Percentiles rank a stretch among this genome's conserved stretches.
These are phyloP conservation scores for Mycena polygramma DNA, from an alignment of 768 basidiomycete genomes.

Conservation along the genomic window DNA sequence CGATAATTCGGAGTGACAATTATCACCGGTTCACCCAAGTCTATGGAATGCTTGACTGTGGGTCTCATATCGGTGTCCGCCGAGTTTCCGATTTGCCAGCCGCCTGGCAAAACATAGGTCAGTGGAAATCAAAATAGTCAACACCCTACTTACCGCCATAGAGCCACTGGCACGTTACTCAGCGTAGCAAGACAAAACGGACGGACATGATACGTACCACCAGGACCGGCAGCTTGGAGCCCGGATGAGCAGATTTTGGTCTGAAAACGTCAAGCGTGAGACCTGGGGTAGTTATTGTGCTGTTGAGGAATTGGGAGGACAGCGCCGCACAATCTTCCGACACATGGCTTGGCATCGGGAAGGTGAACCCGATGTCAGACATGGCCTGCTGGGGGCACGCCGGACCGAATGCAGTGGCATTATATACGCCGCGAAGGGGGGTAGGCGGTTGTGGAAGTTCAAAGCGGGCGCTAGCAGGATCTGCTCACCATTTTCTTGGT, in stretches of 20 bases:
- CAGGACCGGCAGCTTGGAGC: conserved; percentile 22
- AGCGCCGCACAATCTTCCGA: conserved; percentile 28
- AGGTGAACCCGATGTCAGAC: no score
- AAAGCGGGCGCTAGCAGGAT: conserved; percentile 49
- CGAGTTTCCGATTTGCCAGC: conserved; percentile 49
- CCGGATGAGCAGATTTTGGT: background rate
- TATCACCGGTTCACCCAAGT: conserved; percentile 48
- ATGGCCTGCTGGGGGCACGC: conserved; percentile 44
- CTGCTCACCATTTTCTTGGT: no score
- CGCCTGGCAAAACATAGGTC: conserved; percentile 40
- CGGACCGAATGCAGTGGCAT: conserved; percentile 52
- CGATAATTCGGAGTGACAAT: conserved; percentile 58
- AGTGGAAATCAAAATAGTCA: no score
- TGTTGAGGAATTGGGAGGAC: no score
- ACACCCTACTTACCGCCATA: conserved; percentile 42
- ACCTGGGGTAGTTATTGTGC: background rate
- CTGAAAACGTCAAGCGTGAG: conserved; percentile 27
- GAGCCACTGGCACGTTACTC: conserved; percentile 44
- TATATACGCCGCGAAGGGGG: conserved; percentile 47
- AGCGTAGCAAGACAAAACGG: no score
- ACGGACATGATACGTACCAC: conserved; percentile 3
- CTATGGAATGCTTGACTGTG: conserved; percentile 50
- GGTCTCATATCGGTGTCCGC: conserved; percentile 38
- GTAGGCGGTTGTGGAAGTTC: conserved; percentile 46
- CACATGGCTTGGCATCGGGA: background rate